phyloP scores from a whole-genome alignment of 371 early-diverging fungal species.

The Mucor saturninus region DNA sequence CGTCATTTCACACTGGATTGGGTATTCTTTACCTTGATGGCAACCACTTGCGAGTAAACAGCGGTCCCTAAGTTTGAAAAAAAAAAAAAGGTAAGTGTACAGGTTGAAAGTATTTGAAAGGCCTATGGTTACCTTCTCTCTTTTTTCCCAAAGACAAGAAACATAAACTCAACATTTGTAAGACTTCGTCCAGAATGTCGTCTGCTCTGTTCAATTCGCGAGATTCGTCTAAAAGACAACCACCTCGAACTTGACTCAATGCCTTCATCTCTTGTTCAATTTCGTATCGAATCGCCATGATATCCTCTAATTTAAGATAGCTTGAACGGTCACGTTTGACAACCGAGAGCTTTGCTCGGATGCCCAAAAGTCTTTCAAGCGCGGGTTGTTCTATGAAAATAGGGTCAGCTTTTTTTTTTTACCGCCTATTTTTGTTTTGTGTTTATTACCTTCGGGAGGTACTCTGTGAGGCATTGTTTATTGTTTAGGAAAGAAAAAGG shows the following conservation, averaged over 20 bases:
- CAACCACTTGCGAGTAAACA: slow-evolving; percentile 77
- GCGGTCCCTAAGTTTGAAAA: slow-evolving; percentile 57
- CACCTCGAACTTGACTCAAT: slow-evolving; percentile 34
- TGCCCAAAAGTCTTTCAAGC: slow-evolving; percentile 62
- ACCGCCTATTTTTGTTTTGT: background rate
- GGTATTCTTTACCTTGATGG: slow-evolving; percentile 66
- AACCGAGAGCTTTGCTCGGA: slow-evolving; percentile 71
- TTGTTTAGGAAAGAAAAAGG: background rate
- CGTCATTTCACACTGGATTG: background rate
- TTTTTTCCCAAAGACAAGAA: slow-evolving; percentile 80
- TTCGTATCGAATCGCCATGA: slow-evolving; percentile 61
- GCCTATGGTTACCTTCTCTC: slow-evolving; percentile 57
- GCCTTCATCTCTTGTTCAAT: slow-evolving; percentile 37
- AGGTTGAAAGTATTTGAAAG: background rate
- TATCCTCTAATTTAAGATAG: slow-evolving; percentile 64
- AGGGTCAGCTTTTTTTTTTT: background rate
- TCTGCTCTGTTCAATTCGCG: slow-evolving; percentile 66
- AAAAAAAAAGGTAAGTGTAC: background rate
- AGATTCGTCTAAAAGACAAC: slow-evolving; percentile 25
- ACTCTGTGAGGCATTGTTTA: background rate
- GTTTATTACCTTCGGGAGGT: background rate
- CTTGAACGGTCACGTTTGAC: slow-evolving; percentile 74
- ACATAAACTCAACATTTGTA: slow-evolving; percentile 77
- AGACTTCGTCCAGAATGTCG: slow-evolving; percentile 75
- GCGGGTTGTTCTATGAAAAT: slow-evolving; percentile 58